A percentile compares a stretch with the other conserved stretches of the same genome.
phyloP scores from a whole-genome alignment of 192 early-diverging fungal genomes.

The Lobulomyces angularis region DNA sequence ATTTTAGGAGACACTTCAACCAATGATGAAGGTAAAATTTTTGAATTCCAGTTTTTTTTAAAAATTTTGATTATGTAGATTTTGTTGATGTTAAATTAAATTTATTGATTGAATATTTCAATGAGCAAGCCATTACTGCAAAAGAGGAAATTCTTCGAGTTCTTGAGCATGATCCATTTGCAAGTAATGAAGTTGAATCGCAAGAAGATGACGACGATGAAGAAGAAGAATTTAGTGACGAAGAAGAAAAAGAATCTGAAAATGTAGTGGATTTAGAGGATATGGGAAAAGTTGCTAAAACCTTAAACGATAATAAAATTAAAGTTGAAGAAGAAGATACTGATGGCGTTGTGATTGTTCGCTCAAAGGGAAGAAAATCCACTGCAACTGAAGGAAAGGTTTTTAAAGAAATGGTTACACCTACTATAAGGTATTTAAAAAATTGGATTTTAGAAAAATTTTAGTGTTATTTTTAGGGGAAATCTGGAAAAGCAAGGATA shows the following conservation, averaged over 20 bases:
- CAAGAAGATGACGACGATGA: constrained; percentile 21
- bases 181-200: constrained; percentile 6
- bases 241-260: constrained; percentile 33
- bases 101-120: constrained; percentile 3
- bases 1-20: too few species aligned
- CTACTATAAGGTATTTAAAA: constrained; percentile 52
- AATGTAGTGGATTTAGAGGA: constrained; percentile 55
- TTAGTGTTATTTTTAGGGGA: too few species aligned
- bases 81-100: background rate
- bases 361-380: constrained; percentile 15
- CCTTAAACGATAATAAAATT: constrained; percentile 40
- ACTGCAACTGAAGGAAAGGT: constrained; percentile 15
- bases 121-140: constrained; percentile 3
- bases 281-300: constrained; percentile 50
- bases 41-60: constrained; percentile 18
- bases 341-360: constrained; percentile 19
- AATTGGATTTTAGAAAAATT: too few species aligned
- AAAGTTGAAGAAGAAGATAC: constrained; percentile 40
- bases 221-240: constrained; percentile 30
- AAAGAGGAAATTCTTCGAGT: too few species aligned
- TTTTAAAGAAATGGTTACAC: constrained; percentile 57
- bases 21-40: constrained; percentile 32
- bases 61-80: background rate
- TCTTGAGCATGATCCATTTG: too few species aligned
- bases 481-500: constrained; percentile 61